Evolutionary conservation across 345 rosid species (phyloP).

Genomic region (Rhizophora mangle): DNA sequence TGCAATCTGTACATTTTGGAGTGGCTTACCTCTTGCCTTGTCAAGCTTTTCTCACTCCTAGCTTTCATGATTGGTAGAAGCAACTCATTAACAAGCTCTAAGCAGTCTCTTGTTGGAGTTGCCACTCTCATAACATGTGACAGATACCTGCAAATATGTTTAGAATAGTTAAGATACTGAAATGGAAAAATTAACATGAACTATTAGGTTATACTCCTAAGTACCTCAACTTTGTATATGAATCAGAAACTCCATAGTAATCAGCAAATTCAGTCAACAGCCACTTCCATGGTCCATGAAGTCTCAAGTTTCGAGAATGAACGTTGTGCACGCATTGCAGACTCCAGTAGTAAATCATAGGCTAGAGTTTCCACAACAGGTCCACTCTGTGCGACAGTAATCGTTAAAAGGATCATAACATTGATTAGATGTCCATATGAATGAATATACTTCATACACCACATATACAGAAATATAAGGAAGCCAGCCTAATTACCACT

Average conservation of each 20-base stretch:
- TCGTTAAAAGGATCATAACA: neutral
- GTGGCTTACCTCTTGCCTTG: conserved; percentile 30
- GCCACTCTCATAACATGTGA: conserved; percentile 32
- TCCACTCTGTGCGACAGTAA: conserved; percentile 18
- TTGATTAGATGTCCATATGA: neutral
- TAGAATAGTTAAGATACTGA: neutral
- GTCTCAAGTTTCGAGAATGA: conserved; percentile 27
- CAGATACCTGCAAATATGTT: conserved; percentile 21
- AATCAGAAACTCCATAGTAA: conserved; percentile 33
- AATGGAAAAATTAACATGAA: neutral
- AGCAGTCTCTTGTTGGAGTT: conserved; percentile 29
- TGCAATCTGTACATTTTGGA: conserved; percentile 2
- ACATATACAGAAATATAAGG: conserved; percentile 14
- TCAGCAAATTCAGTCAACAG: conserved; percentile 31
- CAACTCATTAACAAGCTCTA: conserved; percentile 29
- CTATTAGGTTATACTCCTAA: neutral
- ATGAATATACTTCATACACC: neutral
- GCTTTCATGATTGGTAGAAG: conserved; percentile 31
- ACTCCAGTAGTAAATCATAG: conserved; percentile 31
- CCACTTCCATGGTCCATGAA: conserved; percentile 35
- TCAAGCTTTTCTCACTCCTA: conserved; percentile 27
- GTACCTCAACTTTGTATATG: conserved; percentile 35
- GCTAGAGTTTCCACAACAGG: conserved; percentile 36
- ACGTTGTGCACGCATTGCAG: conserved; percentile 33
- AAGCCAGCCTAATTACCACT: conserved; percentile 22